phyloP scores from a whole-genome alignment of 2,329 filamentous ascomycete genomes.

The Neocucurbitaria cava region DNA sequence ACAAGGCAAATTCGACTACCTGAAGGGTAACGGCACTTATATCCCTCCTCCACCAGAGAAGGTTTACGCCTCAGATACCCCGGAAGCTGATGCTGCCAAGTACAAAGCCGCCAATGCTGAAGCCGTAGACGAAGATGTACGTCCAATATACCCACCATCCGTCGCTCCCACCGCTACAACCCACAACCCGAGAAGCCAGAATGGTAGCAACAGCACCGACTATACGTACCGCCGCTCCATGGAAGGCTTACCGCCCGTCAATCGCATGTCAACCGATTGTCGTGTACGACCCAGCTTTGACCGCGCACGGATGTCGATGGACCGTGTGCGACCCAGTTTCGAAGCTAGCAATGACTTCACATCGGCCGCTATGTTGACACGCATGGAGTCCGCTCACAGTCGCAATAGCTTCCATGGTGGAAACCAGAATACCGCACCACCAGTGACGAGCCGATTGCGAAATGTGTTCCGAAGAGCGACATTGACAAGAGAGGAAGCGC shows the following conservation, averaged over 20 bases:
- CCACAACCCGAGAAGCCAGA: conserved; percentile 83
- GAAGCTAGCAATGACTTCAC: conserved; percentile 92
- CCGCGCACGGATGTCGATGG: conserved; percentile 84
- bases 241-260: conserved; percentile 38
- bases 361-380: conserved; percentile 81
- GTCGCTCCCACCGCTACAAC: conserved; percentile 72
- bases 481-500: conserved; percentile 41
- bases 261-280: conserved; percentile 40
- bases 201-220: conserved; percentile 92
- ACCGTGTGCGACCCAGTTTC: conserved; percentile 81
- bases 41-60: conserved; percentile 53
- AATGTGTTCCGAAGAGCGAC: conserved; percentile 42
- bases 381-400: conserved; percentile 73
- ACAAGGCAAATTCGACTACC: conserved; percentile 80
- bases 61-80: conserved; percentile 64
- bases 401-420: conserved; percentile 35
- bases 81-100: conserved; percentile 57
- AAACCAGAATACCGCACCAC: conserved; percentile 18
- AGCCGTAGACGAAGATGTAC: conserved; percentile 78
- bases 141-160: conserved; percentile 93
- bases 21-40: conserved; percentile 64
- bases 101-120: conserved; percentile 54
- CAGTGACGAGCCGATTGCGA: conserved; percentile 37
- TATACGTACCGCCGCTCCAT: conserved; percentile 66
- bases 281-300: conserved; percentile 82